Base-by-base conservation (phyloP, 2,329 filamentous ascomycete species). In the Juglanconis juglandina region DNA sequence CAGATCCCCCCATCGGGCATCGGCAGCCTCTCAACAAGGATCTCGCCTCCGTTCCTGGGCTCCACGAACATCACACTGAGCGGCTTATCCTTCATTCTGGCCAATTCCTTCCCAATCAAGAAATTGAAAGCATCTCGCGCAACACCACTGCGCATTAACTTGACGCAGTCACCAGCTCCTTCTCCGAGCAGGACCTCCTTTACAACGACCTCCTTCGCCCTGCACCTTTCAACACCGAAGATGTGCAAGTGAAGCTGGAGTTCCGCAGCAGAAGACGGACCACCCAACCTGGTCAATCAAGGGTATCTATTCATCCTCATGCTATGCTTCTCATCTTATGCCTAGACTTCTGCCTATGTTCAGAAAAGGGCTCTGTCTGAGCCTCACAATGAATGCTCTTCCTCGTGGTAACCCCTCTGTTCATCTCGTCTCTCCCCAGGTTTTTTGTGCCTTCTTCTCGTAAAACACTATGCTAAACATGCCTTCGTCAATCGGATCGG, bases 291-390 rank as follows among this genome's bases (percentile, higher is more conserved):
- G 24, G 24, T 24, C 24, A 30, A 53, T 34, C 30, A 53, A 53
- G 52, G 52, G 52, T 53, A 53, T 53, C 52, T 37, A 37, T 49
- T 48, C 14, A 34, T 48, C 34, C 17, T 56, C 53, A 56, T 56
- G 53, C 53, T 41, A 53, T 53, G 24, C 50, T 53, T 53, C 34
- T 11, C 50, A 53, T 30, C 17, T 41, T 14, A 37, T 42, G 35
- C 50, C 50, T 53, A 32, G 11, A 39, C 5, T 39, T 24, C 35
- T 53, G 39, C 39, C n/a, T 14, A 14, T 42, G 10, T 13, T 42
- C 39, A 42, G 39, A 13, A 11, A 9, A 42, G 4, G n/a, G 39
- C n/a, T 42, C 1, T 11, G n/a, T 2, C 39, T 9, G 10, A 42
- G 39, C 39, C 39, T 42, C 39, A 13, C 4, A 10, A 13, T 13